Percentiles rank a stretch among this genome's conserved stretches.
Conservation (phyloP, 257 asterid genomes). For the Salvia rosmarinus region DNA sequence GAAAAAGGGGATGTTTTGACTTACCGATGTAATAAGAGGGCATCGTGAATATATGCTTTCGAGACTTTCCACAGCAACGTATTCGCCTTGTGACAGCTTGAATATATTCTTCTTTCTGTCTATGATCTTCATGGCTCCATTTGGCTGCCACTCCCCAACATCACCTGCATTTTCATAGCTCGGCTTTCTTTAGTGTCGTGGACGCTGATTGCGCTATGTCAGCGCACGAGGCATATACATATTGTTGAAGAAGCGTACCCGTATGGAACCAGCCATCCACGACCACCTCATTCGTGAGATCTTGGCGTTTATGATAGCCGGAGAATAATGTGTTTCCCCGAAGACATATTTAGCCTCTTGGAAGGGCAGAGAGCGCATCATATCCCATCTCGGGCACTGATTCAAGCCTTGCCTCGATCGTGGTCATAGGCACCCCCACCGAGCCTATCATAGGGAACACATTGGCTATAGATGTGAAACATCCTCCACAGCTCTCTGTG, state of each 20-base stretch:
- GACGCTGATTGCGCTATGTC: not conserved
- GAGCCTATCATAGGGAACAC: constrained; percentile 80
- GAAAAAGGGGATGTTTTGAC: constrained; percentile 19
- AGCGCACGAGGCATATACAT: not conserved
- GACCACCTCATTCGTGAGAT: constrained; percentile 64
- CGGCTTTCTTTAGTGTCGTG: not conserved
- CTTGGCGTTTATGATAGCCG: constrained; percentile 86
- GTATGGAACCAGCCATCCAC: constrained; percentile 98
- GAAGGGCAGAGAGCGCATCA: constrained; percentile 68
- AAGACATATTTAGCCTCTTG: constrained; percentile 89
- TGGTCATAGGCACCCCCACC: constrained; percentile 87
- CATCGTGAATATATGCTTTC: constrained; percentile 79
- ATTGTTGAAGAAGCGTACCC: constrained; percentile 45
- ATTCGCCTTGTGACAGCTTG: constrained; percentile 97
- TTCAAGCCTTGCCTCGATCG: constrained; percentile 87
- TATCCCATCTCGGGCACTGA: constrained; percentile 97
- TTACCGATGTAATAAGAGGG: constrained; percentile 74
- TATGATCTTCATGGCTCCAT: constrained; percentile 83
- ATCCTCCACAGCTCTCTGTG: constrained; percentile 82
- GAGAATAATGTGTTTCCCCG: constrained; percentile 82
- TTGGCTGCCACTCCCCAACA: constrained; percentile 85
- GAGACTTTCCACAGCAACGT: constrained; percentile 81
- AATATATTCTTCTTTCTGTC: constrained; percentile 95
- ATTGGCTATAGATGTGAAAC: constrained; percentile 77
- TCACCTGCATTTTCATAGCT: constrained; percentile 57